phyloP scores from a whole-genome alignment of 2,329 filamentous ascomycete species.

The Trichoderma asperellum region DNA sequence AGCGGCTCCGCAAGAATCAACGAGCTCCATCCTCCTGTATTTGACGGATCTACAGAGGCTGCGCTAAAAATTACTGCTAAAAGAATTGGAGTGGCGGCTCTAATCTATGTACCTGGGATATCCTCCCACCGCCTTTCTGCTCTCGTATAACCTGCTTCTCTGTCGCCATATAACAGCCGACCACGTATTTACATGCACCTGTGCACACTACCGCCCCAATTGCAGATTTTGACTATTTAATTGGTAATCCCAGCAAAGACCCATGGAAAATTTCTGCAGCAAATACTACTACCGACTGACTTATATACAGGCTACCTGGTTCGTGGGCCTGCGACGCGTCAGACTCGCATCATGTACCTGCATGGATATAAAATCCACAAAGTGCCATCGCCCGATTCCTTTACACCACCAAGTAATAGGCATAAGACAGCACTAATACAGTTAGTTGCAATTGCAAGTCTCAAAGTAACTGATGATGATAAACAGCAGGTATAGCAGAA shows the following conservation, averaged over 20 bases:
- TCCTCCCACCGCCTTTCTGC: constrained; percentile 17
- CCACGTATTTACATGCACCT: not conserved
- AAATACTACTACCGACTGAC: not conserved
- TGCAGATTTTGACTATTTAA: not conserved
- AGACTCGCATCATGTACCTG: constrained; percentile 2
- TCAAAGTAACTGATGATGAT: not conserved
- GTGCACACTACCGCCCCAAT: not conserved
- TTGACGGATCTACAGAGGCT: not conserved
- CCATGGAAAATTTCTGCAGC: constrained; percentile 12
- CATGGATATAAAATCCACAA: not conserved
- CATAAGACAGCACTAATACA: not conserved
- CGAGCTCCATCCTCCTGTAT: not conserved
- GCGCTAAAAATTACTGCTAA: not conserved
- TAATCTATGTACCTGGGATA: not conserved
- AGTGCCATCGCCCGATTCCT: not conserved
- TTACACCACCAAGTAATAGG: not conserved
- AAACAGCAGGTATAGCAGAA: not conserved
- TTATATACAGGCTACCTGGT: not conserved
- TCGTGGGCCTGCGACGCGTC: constrained; percentile 6
- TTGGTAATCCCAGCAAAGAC: not conserved
- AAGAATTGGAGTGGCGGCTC: not conserved
- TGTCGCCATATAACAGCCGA: not conserved
- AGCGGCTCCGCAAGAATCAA: not conserved
- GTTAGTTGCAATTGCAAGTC: not conserved
- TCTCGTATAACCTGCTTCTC: not conserved